Evolutionary conservation across 441 rosid genomes (phyloP), one percentile per base, ranked within the genome.

Genomic region (Populus hybrid): DNA sequence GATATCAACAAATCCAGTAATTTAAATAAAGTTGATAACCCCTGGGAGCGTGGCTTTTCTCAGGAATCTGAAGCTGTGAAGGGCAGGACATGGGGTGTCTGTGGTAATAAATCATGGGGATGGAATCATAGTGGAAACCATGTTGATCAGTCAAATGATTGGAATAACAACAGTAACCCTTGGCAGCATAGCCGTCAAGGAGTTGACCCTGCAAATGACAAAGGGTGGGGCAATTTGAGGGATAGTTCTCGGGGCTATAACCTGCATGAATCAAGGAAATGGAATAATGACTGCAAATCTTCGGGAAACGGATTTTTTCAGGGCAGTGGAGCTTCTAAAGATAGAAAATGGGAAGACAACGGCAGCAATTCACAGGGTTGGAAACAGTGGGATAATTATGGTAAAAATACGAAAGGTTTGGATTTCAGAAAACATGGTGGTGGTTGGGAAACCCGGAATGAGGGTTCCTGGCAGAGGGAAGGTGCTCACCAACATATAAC

Each of bases 41-140:
- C 86, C 18, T 88, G 92, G 97, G 89, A 86, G 59, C 76, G 50
- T 45, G 75, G 74, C 86, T 31, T 40, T 75, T 69, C 83, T 72
- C 72, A 24, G 80, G 81, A 59, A n/a, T 71, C 82, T 74, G 83
- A 82, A 75, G 79, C 50, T 72, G 78, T 31, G 24, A 72, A 82
- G 71, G 71, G 67, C 53, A 75, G 72, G 5, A 33, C 74, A 40
- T 87, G 91, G 91, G 87, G 84, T 31, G 76, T 64, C 69, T 53
- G 77, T 26, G 85, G 82, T 53, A 77, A 79, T 71, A 78, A 82
- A 42, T 84, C 26, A 76, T 72, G 81, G 83, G 88, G 77, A 73
- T 77, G 35, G 81, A 81, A 61, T 35, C 12, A 66, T 31, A 74
- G 14, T 53, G 35, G 40, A 80, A 83, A 61, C 42, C 12, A 66